phyloP scores from a whole-genome alignment of 129 eudicot genomes.

The Flaveria sonorensis region DNA sequence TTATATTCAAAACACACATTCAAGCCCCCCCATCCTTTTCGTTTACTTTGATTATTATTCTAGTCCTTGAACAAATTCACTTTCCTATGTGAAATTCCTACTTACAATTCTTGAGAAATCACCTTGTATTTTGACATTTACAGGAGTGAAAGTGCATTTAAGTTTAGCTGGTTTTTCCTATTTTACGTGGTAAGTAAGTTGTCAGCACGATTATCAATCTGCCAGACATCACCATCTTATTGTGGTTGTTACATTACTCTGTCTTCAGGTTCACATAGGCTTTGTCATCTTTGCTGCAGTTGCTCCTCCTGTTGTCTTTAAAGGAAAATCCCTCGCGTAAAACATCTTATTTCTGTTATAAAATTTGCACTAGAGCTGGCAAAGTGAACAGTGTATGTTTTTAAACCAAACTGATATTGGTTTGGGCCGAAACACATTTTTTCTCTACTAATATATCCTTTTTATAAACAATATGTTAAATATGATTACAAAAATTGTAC shows the following conservation, averaged over 20 bases:
- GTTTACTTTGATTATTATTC: too few species aligned
- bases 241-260: neutral
- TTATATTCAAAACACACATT: too few species aligned
- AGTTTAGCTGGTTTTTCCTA: constrained; percentile 76
- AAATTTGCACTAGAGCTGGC: neutral
- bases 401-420: neutral
- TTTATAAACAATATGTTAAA: neutral
- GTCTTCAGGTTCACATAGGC: constrained; percentile 71
- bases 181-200: constrained; percentile 61
- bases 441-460: neutral
- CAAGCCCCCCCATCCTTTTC: too few species aligned
- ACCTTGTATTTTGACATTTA: constrained; percentile 17
- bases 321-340: constrained; percentile 92
- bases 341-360: constrained; percentile 28
- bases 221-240: neutral
- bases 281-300: constrained; percentile 82
- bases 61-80: too few species aligned
- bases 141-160: constrained; percentile 90
- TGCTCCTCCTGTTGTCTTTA: constrained; percentile 93
- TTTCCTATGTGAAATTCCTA: too few species aligned
- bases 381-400: neutral
- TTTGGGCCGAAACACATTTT: neutral
- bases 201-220: neutral
- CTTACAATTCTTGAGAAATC: neutral
- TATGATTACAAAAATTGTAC: neutral